These are phyloP conservation scores for Phalaenopsis hybrid DNA, from an alignment of 116 monocot species.

Conservation along the genomic window DNA sequence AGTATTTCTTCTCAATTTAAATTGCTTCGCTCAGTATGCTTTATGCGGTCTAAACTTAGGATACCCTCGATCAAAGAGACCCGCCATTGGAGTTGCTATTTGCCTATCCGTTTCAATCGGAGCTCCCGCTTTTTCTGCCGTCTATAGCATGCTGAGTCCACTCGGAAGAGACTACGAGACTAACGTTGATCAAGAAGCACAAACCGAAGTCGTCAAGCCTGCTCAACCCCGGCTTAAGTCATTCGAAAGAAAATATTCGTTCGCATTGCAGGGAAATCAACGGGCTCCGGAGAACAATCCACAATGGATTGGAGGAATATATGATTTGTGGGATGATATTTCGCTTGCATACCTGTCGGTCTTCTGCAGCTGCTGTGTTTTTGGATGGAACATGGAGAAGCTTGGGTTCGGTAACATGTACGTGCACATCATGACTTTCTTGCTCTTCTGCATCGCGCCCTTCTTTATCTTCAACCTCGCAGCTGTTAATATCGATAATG, in stretches of 20 bases:
- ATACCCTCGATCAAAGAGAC: constrained; percentile 35
- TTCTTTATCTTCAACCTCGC: constrained; percentile 46
- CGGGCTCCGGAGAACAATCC: constrained; percentile 24
- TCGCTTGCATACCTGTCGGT: constrained; percentile 28
- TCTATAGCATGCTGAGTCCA: constrained; percentile 41
- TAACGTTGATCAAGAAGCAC: constrained; percentile 29
- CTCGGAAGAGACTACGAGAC: constrained; percentile 35
- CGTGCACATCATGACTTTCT: constrained; percentile 39
- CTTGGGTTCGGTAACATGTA: constrained; percentile 47
- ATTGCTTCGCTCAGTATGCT: constrained; percentile 49
- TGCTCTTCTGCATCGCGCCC: constrained; percentile 39
- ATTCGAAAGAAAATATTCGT: constrained; percentile 39
- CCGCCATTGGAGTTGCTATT: constrained; percentile 34
- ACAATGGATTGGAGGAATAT: constrained; percentile 30
- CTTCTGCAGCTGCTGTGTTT: constrained; percentile 46
- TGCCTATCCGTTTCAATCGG: constrained; percentile 40
- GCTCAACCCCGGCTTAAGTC: constrained; percentile 11
- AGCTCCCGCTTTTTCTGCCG: constrained; percentile 32
- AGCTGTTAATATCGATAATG: constrained; percentile 30
- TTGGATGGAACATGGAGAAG: constrained; percentile 47
- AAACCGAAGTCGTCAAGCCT: constrained; percentile 6
- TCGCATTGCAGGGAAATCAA: constrained; percentile 17
- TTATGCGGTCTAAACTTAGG: constrained; percentile 43
- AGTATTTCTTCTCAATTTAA: constrained; percentile 33
- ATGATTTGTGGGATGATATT: constrained; percentile 39